Base-by-base conservation (phyloP, 2,329 filamentous ascomycete genomes). In the Cladosporium phlei region DNA sequence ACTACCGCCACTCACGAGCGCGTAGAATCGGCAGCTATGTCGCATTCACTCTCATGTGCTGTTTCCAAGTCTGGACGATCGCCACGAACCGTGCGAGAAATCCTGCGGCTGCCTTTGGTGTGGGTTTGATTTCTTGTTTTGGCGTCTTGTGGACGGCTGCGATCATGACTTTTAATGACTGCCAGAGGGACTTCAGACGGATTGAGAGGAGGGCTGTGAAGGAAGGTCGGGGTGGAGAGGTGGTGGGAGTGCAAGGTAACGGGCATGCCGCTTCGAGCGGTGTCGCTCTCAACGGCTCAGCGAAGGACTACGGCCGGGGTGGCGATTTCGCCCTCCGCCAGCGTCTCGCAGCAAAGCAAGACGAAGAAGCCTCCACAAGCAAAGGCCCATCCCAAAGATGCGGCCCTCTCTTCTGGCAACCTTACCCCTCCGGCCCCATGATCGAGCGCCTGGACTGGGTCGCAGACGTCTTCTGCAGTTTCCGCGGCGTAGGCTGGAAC, bases 401-500 rank as follows among this genome's bases (percentile, higher is more conserved):
- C 3, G 52, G 53, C 4, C 32, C 42, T 30, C 33, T 76, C 22
- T 62, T 64, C 52, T 82, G 78, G 78, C 76, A 81, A 52, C 54
- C 69, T 2, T 79, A 76, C 53, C 76, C 78, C 0, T 29, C 55
- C 4, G 50, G 54, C 3, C 62, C 69, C 2, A 70, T 79, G 29
- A 56, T 64, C 17, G 74, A 79, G 52, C 74, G 79, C 12, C 54
- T 82, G 14, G 73, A 80, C 48, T 83, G 79, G 79, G 69, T 75
- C 3, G 53, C 72, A 9, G 79, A 81, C 48, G 60, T 81, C 28
- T 70, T 79, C 50, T 72, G 70, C 58, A 79, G 73, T 56, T 78
- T 82, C 55, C 71, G 79, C 37, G 80, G 79, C 8, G 69, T 76
- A 25, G 76, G 77, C 51, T 83, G 79, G 79, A 78, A 73, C 55